phyloP scores from a whole-genome alignment of 2,329 filamentous ascomycete genomes.

The Cladophialophora yegresii region DNA sequence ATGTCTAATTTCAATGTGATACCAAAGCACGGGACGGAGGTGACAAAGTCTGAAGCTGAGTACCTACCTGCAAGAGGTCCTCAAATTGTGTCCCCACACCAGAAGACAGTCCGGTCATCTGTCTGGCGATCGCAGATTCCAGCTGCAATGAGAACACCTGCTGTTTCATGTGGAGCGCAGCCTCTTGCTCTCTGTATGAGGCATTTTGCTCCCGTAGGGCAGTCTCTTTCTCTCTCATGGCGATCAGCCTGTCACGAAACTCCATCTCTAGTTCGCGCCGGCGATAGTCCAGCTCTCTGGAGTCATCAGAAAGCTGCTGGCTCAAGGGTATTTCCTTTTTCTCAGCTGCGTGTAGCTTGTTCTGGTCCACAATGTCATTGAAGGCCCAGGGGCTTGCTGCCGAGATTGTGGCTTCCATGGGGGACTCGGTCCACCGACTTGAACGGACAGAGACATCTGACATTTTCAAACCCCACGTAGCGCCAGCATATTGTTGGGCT shows the following conservation, averaged over 20 bases:
- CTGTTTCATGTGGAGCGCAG: conserved; percentile 23
- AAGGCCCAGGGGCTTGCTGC: conserved; percentile 17
- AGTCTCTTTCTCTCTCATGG: conserved; percentile 30
- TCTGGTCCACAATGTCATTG: conserved; percentile 14
- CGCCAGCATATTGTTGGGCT: conserved; percentile 23
- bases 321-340: background rate
- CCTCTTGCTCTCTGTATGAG: conserved; percentile 29
- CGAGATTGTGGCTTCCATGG: conserved; percentile 12
- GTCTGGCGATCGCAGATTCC: conserved; percentile 25
- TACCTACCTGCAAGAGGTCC: conserved; percentile 21
- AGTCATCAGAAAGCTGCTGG: conserved; percentile 14
- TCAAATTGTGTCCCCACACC: conserved; percentile 32
- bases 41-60: background rate
- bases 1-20: background rate
- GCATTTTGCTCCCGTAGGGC: conserved; percentile 32
- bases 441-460: conserved; percentile 5
- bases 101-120: conserved; percentile 20
- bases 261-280: conserved; percentile 30
- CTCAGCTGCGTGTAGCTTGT: background rate
- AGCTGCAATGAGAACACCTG: conserved; percentile 28
- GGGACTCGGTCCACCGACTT: conserved; percentile 4
- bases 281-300: conserved; percentile 23
- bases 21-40: background rate
- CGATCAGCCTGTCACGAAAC: conserved; percentile 31
- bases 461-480: conserved; percentile 18